Evolutionary conservation across 1,284 basidiomycete genomes (phyloP).

Genomic region (Porphyrellus sp.): DNA sequence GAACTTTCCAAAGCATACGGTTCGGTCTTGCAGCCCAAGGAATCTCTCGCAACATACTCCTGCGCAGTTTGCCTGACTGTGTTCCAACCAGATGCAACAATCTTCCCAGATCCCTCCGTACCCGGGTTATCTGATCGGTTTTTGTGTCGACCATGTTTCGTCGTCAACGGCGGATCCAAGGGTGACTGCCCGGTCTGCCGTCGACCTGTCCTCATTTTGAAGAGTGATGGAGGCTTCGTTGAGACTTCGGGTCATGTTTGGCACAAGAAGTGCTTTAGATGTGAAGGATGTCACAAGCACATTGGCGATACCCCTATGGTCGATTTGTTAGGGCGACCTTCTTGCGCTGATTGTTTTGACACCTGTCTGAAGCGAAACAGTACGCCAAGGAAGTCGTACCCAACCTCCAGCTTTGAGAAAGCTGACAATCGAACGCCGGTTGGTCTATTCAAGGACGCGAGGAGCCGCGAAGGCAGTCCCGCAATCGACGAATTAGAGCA

Average conservation of each 20-base stretch:
- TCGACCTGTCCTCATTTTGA: slow-evolving; percentile 67
- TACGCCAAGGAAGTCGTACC: slow-evolving; percentile 39
- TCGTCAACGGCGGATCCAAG: slow-evolving; percentile 66
- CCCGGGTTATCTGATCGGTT: slow-evolving; percentile 47
- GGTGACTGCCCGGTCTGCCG: slow-evolving; percentile 65
- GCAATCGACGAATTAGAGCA: slow-evolving; percentile 56
- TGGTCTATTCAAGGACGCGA: slow-evolving; percentile 37
- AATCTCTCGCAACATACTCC: slow-evolving; percentile 60
- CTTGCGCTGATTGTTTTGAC: slow-evolving; percentile 75
- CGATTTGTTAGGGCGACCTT: slow-evolving; percentile 74
- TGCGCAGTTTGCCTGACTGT: slow-evolving; percentile 61
- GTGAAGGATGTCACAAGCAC: slow-evolving; percentile 65
- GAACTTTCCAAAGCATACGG: slow-evolving; percentile 78
- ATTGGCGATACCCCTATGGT: slow-evolving; percentile 74
- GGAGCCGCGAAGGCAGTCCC: slow-evolving; percentile 49
- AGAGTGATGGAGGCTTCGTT: slow-evolving; percentile 72
- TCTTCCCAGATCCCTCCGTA: slow-evolving; percentile 69
- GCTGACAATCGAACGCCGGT: slow-evolving; percentile 39
- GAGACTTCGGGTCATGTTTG: slow-evolving; percentile 66
- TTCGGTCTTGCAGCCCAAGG: slow-evolving; percentile 74
- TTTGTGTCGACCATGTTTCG: slow-evolving; percentile 70
- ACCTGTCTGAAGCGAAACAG: slow-evolving; percentile 58
- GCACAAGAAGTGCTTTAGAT: slow-evolving; percentile 78
- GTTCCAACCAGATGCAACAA: slow-evolving; percentile 77
- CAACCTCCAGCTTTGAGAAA: slow-evolving; percentile 31